Conservation (phyloP, 169 alveolate genomes). For the Cyclospora cayetanensis region DNA sequence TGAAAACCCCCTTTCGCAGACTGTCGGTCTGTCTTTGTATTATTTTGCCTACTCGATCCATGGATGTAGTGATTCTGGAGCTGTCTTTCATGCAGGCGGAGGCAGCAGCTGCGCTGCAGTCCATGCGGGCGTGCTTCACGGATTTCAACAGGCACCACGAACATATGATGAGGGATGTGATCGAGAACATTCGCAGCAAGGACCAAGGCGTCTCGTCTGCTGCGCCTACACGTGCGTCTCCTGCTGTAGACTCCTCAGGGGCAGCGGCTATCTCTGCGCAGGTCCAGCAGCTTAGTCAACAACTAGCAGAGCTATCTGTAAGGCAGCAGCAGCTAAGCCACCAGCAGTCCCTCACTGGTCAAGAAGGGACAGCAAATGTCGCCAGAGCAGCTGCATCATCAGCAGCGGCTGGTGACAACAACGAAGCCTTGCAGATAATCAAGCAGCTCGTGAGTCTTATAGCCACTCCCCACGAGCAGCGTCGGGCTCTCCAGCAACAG, state of each 20-base stretch:
- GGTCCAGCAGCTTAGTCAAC: constrained; percentile 43
- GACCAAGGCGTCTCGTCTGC: background rate
- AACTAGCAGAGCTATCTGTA: background rate
- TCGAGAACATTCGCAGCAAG: background rate
- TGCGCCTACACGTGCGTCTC: background rate
- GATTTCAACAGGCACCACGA: constrained; percentile 14
- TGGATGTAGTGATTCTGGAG: too few relatives aligned
- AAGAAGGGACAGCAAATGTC: background rate
- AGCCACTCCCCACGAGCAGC: background rate
- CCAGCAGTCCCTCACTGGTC: background rate
- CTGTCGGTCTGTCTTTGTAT: background rate
- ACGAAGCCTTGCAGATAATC: constrained; percentile 1
- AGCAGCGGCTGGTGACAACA: background rate
- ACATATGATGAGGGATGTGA: background rate
- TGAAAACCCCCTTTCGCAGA: too few relatives aligned
- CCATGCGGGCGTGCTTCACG: background rate
- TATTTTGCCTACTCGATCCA: background rate
- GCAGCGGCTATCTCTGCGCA: constrained; percentile 13
- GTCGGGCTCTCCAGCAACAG: constrained; percentile 8
- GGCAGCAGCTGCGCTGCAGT: constrained; percentile 32
- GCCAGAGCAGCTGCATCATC: background rate
- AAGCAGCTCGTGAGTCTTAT: background rate
- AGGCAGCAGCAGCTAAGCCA: background rate
- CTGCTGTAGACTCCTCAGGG: background rate
- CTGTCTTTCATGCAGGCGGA: constrained; percentile 30